Conservation (phyloP, 305 asterid genomes). For the Solanum hybrid region DNA sequence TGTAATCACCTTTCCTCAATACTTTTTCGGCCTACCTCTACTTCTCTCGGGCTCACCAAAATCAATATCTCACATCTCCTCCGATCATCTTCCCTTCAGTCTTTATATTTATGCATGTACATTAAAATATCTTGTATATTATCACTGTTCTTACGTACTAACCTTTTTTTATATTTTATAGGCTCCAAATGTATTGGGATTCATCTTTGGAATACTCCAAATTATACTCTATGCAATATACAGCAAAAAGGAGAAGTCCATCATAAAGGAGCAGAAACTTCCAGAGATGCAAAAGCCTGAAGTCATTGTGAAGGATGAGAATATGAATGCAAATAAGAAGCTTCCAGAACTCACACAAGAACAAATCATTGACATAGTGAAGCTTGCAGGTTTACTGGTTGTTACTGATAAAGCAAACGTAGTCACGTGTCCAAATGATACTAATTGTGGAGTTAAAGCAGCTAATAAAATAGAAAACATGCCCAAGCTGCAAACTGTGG, state of each 20-base stretch:
- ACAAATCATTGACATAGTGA: neutral
- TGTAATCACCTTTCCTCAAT: neutral
- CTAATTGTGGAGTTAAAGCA: neutral
- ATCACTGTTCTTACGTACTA: neutral
- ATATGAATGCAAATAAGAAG: neutral
- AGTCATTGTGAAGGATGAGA: neutral
- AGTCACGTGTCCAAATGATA: neutral
- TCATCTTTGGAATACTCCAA: constrained; percentile 50
- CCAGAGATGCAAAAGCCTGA: neutral
- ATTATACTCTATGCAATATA: constrained; percentile 43
- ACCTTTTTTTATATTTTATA: neutral
- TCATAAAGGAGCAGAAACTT: neutral
- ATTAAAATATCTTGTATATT: neutral
- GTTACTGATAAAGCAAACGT: neutral
- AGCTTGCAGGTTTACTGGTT: neutral
- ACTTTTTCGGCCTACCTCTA: neutral
- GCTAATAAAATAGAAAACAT: neutral
- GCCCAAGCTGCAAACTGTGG: constrained; percentile 6
- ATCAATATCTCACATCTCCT: neutral
- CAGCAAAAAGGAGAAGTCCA: constrained; percentile 15
- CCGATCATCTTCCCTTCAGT: neutral
- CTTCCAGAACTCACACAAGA: constrained; percentile 15
- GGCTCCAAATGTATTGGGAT: constrained; percentile 70
- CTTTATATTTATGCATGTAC: neutral
- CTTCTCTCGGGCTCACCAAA: neutral